Evolutionary conservation across 2,329 filamentous ascomycete genomes (phyloP).

Genomic region (Cephalotrichum gorgonifer): DNA sequence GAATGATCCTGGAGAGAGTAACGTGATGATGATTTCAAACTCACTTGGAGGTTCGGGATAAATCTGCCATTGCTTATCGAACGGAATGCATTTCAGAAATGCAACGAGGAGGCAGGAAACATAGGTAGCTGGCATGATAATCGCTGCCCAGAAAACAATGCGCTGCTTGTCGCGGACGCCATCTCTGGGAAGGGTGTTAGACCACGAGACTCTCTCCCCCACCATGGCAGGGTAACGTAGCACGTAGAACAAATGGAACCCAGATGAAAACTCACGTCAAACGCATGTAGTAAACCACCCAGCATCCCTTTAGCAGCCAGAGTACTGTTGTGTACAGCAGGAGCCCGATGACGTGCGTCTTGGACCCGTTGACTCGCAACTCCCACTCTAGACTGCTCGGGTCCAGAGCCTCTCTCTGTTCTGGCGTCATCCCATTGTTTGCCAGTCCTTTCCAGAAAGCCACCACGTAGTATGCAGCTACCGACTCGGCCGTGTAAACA

Average conservation of each 20-base stretch:
- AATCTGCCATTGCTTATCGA: neutral
- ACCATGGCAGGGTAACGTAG: neutral
- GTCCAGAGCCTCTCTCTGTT: constrained; percentile 1
- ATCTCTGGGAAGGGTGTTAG: neutral
- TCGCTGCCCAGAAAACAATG: neutral
- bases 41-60: neutral
- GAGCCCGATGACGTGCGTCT: constrained; percentile 19
- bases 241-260: neutral
- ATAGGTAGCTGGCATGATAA: neutral
- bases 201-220: no score
- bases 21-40: constrained; percentile 11
- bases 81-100: constrained; percentile 29
- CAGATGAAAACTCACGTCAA: neutral
- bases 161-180: neutral
- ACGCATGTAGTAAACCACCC: neutral
- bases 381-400: neutral
- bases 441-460: constrained; percentile 15
- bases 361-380: constrained; percentile 20
- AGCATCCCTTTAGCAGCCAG: constrained; percentile 16
- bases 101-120: constrained; percentile 19
- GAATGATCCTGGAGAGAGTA: constrained; percentile 12
- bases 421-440: constrained; percentile 5
- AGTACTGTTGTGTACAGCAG: constrained; percentile 15
- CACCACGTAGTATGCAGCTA: constrained; percentile 24
- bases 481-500: constrained; percentile 16